Evolutionary conservation across 768 basidiomycete species (phyloP).

Genomic region (Amanita jacksonii): DNA sequence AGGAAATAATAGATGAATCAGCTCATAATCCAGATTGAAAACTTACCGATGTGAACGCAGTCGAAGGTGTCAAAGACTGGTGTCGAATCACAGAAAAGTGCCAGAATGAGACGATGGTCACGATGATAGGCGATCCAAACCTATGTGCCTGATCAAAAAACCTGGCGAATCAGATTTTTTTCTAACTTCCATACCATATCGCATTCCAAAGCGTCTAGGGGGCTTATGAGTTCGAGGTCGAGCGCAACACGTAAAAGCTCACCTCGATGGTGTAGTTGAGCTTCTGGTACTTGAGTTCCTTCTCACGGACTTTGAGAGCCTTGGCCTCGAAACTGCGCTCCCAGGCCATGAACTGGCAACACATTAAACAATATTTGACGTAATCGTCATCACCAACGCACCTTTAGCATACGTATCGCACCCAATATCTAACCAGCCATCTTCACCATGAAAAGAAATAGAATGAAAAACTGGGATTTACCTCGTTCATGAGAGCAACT

Average conservation of each 20-base stretch:
- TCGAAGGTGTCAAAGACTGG: constrained; percentile 67
- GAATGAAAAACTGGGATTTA: constrained; percentile 15
- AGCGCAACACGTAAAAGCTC: constrained; percentile 4
- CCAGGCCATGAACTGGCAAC: constrained; percentile 78
- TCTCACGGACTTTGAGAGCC: constrained; percentile 63
- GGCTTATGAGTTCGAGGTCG: constrained; percentile 1
- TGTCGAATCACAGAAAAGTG: constrained; percentile 66
- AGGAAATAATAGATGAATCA: background rate
- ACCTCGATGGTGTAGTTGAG: constrained; percentile 85
- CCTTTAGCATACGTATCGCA: constrained; percentile 86
- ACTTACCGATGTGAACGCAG: constrained; percentile 68
- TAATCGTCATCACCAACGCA: constrained; percentile 10
- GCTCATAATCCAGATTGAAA: constrained; percentile 16
- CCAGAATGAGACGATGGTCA: constrained; percentile 55
- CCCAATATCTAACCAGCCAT: constrained; percentile 53
- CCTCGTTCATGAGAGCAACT: constrained; percentile 83
- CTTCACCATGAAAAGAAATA: too few relatives aligned
- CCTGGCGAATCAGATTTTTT: background rate
- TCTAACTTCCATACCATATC: constrained; percentile 26
- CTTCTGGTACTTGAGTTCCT: constrained; percentile 77
- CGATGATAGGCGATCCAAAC: constrained; percentile 60
- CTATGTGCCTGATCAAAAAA: constrained; percentile 14
- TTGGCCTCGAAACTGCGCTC: constrained; percentile 81
- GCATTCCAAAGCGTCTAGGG: constrained; percentile 35
- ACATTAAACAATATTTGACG: constrained; percentile 5